Percentiles rank a stretch among this genome's conserved stretches.
Conservation (phyloP, 257 asterid genomes). For the Fraxinus cuspidata region DNA sequence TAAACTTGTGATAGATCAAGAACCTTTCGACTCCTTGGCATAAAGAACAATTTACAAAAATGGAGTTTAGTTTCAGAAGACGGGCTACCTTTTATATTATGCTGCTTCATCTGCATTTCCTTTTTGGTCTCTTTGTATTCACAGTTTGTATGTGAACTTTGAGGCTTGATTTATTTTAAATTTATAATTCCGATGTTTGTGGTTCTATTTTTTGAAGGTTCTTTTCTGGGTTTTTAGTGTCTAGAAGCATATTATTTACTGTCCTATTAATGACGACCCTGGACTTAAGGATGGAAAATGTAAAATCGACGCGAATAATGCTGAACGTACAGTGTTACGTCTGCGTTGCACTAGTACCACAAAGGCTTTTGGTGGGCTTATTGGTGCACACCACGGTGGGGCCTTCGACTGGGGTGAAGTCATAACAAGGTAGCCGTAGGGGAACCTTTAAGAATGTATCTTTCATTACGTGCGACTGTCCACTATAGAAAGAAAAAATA, state of each 20-base stretch:
- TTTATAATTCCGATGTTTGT: background rate
- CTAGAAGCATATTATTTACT: too few relatives aligned
- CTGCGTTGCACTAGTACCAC: too few relatives aligned
- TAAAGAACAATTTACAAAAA: background rate
- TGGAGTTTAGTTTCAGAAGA: background rate
- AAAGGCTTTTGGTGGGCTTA: too few relatives aligned
- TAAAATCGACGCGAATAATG: too few relatives aligned
- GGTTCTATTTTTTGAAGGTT: background rate
- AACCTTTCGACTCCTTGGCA: background rate
- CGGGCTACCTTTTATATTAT: background rate
- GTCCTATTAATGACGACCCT: too few relatives aligned
- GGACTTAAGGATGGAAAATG: slow-evolving; percentile 25
- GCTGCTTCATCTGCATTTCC: background rate
- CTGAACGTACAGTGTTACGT: too few relatives aligned
- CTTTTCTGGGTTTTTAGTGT: background rate
- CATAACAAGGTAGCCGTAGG: too few relatives aligned
- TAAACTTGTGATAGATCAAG: background rate
- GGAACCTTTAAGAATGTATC: too few relatives aligned
- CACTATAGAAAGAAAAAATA: too few relatives aligned
- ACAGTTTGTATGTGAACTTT: background rate
- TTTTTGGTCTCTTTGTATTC: background rate
- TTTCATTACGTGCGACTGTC: too few relatives aligned
- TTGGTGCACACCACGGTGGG: too few relatives aligned
- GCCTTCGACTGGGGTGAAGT: too few relatives aligned
- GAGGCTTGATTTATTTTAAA: background rate